A percentile compares a stretch with the other conserved stretches of the same genome.
These are phyloP conservation scores for Ogataea naganishii DNA, from an alignment of 805 yeast genomes.

Conservation along the genomic window DNA sequence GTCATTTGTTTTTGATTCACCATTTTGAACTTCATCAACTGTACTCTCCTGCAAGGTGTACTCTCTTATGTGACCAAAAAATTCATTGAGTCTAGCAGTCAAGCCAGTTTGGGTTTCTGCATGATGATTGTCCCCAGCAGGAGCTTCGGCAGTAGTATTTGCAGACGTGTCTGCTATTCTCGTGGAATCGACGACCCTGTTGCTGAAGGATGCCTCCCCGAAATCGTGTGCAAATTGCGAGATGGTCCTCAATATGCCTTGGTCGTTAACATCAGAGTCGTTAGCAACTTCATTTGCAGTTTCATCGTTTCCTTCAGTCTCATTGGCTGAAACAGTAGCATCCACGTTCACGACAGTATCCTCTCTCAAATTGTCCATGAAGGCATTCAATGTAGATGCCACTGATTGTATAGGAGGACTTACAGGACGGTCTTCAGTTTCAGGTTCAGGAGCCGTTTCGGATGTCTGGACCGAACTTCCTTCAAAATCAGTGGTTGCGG, in stretches of 20 bases:
- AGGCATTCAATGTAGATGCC: slow-evolving; percentile 1
- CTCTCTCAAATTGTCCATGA: slow-evolving; percentile 5
- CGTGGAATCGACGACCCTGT: neutral
- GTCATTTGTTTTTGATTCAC: no score
- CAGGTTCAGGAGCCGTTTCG: slow-evolving; percentile 1
- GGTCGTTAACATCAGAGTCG: neutral
- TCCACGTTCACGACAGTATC: neutral
- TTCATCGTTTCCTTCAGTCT: neutral
- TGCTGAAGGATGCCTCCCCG: neutral
- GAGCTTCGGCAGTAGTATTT: neutral
- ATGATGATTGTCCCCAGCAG: neutral
- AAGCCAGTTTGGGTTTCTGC: no score
- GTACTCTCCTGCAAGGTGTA: no score
- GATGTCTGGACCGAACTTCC: slow-evolving; percentile 7
- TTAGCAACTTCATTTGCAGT: neutral
- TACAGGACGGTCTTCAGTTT: no score
- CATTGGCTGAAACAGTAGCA: neutral
- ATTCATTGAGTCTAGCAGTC: no score
- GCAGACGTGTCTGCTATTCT: neutral
- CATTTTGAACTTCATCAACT: no score
- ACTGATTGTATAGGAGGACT: no score
- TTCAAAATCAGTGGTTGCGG: slow-evolving; percentile 1
- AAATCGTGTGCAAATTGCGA: neutral
- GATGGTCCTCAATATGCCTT: neutral
- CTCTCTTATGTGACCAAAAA: no score